These are phyloP conservation scores for Pascua guehoae DNA, from an alignment of 1,284 basidiomycete genomes.

Conservation along the genomic window DNA sequence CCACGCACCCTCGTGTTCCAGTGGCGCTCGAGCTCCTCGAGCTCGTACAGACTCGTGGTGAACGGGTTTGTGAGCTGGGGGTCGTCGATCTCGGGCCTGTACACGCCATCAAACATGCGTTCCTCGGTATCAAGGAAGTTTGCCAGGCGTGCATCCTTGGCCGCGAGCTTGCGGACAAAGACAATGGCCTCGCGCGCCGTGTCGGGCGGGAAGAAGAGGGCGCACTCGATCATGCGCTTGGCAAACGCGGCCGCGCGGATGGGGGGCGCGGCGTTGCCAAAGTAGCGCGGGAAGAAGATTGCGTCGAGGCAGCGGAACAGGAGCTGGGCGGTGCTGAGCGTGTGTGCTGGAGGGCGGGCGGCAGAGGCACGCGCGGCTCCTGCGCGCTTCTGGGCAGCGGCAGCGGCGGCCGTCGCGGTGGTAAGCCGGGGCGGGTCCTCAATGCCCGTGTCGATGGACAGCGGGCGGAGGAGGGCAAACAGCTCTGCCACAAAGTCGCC, in stretches of 20 bases:
- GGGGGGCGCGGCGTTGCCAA: slow-evolving; percentile 59
- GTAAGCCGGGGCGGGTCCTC: slow-evolving; percentile 49
- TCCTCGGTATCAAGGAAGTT: slow-evolving; percentile 83
- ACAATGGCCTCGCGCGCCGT: slow-evolving; percentile 65
- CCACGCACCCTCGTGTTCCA: slow-evolving; percentile 46
- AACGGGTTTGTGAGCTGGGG: slow-evolving; percentile 63
- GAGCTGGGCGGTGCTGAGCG: slow-evolving; percentile 56
- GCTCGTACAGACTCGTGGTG: slow-evolving; percentile 49
- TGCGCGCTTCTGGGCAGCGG: slow-evolving; percentile 13
- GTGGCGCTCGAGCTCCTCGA: slow-evolving; percentile 41
- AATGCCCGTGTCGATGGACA: slow-evolving; percentile 52
- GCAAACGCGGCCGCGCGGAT: slow-evolving; percentile 84
- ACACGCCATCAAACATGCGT: slow-evolving; percentile 71
- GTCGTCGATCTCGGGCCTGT: slow-evolving; percentile 77
- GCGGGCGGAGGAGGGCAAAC: slow-evolving; percentile 52
- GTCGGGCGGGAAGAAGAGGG: slow-evolving; percentile 71
- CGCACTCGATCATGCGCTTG: slow-evolving; percentile 77
- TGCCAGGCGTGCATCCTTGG: slow-evolving; percentile 74
- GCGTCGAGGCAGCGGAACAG: slow-evolving; percentile 80
- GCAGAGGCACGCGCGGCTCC: slow-evolving; percentile 7
- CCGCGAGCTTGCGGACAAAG: slow-evolving; percentile 68
- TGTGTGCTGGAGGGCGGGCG: slow-evolving; percentile 27
- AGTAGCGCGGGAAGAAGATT: slow-evolving; percentile 66
- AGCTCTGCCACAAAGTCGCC: slow-evolving; percentile 72
- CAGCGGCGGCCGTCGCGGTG: slow-evolving; percentile 22